These are phyloP conservation scores for Mycosphaerella sp. DNA, from an alignment of 2,329 filamentous ascomycete species.

Conservation along the genomic window DNA sequence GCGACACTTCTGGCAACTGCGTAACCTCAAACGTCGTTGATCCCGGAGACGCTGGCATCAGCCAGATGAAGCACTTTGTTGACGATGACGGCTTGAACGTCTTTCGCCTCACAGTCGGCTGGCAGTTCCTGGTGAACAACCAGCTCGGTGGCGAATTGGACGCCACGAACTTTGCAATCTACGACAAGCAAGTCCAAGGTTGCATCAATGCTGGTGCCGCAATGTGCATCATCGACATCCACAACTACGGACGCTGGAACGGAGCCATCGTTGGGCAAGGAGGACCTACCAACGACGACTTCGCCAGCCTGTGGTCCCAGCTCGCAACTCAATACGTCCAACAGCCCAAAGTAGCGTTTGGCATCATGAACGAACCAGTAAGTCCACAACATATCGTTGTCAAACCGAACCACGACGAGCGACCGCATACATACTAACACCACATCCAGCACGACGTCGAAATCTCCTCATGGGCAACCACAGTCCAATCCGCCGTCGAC, in stretches of 20 bases:
- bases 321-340: slow-evolving; percentile 52
- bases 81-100: slow-evolving; percentile 51
- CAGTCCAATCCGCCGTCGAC: slow-evolving; percentile 57
- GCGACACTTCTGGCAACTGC: slow-evolving; percentile 39
- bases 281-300: slow-evolving; percentile 54
- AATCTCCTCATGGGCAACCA: slow-evolving; percentile 53
- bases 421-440: slow-evolving; percentile 32
- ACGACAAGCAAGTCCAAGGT: slow-evolving; percentile 29
- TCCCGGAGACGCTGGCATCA: slow-evolving; percentile 30
- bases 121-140: slow-evolving; percentile 28
- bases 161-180: slow-evolving; percentile 24
- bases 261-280: slow-evolving; percentile 59
- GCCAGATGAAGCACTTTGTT: slow-evolving; percentile 54
- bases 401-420: too few relatives aligned
- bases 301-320: slow-evolving; percentile 53
- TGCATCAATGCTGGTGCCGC: slow-evolving; percentile 35
- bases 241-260: slow-evolving; percentile 43
- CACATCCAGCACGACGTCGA: slow-evolving; percentile 34
- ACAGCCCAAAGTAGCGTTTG: slow-evolving; percentile 54
- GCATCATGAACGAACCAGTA: slow-evolving; percentile 61
- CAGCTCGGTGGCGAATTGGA: slow-evolving; percentile 28
- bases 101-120: slow-evolving; percentile 50
- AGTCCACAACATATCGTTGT: background rate
- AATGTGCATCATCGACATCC: slow-evolving; percentile 31
- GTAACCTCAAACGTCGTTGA: slow-evolving; percentile 30